These are phyloP conservation scores for Stephanodiscus triporus DNA, from an alignment of 108 stramenopile genomes.

Conservation along the genomic window DNA sequence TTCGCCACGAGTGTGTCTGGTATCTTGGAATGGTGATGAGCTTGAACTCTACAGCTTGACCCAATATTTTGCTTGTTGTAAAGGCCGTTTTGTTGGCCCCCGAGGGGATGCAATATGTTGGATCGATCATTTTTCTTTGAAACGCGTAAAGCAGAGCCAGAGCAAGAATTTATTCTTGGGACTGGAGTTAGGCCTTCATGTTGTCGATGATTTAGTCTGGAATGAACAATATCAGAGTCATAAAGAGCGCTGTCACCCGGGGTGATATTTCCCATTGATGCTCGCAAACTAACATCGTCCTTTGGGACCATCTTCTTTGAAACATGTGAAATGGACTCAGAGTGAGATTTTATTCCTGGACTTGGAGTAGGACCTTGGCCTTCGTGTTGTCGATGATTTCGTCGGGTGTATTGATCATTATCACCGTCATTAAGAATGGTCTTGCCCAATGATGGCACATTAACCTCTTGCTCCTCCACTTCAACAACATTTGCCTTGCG, in stretches of 20 bases:
- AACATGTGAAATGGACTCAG: background rate
- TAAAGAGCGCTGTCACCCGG: background rate
- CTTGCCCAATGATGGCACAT: background rate
- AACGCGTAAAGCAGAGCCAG: background rate
- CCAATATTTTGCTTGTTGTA: background rate
- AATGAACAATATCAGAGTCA: background rate
- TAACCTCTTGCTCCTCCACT: background rate
- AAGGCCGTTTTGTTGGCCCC: background rate
- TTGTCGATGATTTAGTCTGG: background rate
- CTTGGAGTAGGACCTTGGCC: background rate
- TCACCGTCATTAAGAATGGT: background rate
- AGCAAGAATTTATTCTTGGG: too few species aligned
- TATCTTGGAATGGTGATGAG: slow-evolving; percentile 2
- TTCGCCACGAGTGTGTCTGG: too few species aligned
- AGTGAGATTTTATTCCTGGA: too few species aligned
- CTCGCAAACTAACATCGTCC: too few species aligned
- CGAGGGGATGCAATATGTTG: background rate
- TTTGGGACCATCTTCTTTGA: background rate
- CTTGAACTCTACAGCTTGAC: background rate
- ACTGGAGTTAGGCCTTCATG: too few species aligned
- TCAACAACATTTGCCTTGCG: background rate
- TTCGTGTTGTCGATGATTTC: background rate
- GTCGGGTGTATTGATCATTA: background rate
- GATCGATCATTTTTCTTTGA: background rate
- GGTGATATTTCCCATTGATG: too few species aligned